Evolutionary conservation across 768 basidiomycete species (phyloP).

Genomic region (Podaxis mareebaensis): DNA sequence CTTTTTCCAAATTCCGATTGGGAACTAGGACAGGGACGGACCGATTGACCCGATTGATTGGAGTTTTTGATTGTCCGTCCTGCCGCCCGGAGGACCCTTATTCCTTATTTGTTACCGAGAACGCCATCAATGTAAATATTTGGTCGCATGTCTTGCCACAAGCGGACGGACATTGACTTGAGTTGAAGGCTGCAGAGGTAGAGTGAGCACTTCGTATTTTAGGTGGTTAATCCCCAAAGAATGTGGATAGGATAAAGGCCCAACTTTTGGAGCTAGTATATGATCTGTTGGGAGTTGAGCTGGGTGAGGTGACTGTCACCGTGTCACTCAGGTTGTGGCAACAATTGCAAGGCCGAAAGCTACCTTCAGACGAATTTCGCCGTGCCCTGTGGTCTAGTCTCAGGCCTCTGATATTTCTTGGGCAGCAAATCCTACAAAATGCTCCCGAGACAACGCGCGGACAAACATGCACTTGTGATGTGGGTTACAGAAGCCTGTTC

Average conservation of each 20-base stretch:
- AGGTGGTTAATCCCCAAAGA: slow-evolving; percentile 2
- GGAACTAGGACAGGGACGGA: slow-evolving; percentile 4
- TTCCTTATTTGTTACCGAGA: slow-evolving; percentile 6
- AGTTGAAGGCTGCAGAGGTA: neutral
- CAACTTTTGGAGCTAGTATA: neutral
- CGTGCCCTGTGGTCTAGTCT: neutral
- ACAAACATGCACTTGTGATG: neutral
- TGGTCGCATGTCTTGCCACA: neutral
- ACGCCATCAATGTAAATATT: slow-evolving; percentile 10
- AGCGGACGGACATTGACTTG: neutral
- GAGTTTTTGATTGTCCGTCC: neutral
- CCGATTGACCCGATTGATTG: slow-evolving; percentile 11
- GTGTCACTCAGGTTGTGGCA: slow-evolving; percentile 3
- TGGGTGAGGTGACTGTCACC: slow-evolving; percentile 13
- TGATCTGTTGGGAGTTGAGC: neutral
- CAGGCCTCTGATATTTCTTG: neutral
- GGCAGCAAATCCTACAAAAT: neutral
- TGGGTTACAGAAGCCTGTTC: neutral
- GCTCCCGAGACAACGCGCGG: too few relatives aligned
- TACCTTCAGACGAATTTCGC: neutral
- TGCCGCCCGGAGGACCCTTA: slow-evolving; percentile 2
- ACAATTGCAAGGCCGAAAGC: neutral
- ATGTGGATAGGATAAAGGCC: slow-evolving; percentile 2
- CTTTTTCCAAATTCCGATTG: neutral
- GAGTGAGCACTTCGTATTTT: neutral